A percentile compares a stretch with the other conserved stretches of the same genome.
Evolutionary conservation across 768 basidiomycete genomes (phyloP).

Genomic region (Asterophora lycoperdoides): DNA sequence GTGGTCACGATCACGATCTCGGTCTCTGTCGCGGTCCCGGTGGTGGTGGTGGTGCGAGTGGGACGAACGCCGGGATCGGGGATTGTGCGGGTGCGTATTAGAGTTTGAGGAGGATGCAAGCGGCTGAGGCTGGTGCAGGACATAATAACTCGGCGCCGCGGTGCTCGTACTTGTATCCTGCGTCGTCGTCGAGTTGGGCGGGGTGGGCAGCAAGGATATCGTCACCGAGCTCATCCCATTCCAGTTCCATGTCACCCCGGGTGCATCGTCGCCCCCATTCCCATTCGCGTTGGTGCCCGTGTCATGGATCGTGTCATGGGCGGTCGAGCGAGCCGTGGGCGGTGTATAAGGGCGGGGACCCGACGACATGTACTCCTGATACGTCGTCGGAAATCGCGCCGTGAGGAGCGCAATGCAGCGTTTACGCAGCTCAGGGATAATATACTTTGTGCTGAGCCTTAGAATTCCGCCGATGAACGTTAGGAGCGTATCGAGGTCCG

Average conservation of each 20-base stretch:
- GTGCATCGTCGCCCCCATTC: neutral
- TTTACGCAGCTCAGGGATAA: conserved; percentile 47
- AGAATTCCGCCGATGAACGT: conserved; percentile 48
- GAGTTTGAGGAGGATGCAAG: neutral
- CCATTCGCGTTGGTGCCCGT: no score
- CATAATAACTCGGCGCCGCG: neutral
- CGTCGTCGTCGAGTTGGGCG: neutral
- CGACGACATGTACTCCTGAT: conserved; percentile 32
- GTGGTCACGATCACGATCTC: conserved; percentile 1
- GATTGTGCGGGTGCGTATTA: neutral
- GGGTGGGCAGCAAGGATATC: neutral
- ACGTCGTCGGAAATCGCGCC: conserved; percentile 35
- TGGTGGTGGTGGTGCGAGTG: neutral
- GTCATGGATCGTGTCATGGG: no score
- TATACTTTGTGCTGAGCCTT: conserved; percentile 61
- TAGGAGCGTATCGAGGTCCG: conserved; percentile 43
- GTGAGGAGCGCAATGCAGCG: conserved; percentile 49
- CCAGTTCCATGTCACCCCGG: neutral
- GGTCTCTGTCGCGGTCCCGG: neutral
- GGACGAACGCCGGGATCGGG: conserved; percentile 3
- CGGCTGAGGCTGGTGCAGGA: neutral
- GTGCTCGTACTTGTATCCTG: neutral
- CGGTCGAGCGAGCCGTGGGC: neutral
- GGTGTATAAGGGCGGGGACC: conserved; percentile 12
- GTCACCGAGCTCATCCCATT: conserved; percentile 5